phyloP scores from a whole-genome alignment of 805 yeast genomes.

The Wickerhamiella qilinensis region DNA sequence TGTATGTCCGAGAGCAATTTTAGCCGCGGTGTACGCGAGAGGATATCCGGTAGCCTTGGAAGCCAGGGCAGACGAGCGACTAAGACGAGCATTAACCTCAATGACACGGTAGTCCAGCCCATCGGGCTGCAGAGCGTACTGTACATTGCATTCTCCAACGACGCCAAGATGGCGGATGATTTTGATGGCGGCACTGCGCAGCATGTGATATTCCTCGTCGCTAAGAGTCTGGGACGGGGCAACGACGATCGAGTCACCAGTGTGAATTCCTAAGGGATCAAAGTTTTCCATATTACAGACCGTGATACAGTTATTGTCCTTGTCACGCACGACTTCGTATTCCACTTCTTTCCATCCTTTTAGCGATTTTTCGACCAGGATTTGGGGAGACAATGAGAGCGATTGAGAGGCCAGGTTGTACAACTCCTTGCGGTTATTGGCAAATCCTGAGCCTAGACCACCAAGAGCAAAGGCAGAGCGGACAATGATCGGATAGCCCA shows the following conservation, averaged over 20 bases:
- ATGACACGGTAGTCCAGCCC: conserved; percentile 91
- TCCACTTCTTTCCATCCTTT: conserved; percentile 99
- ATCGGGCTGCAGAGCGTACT: conserved; percentile 90
- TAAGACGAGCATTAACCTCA: conserved; percentile 93
- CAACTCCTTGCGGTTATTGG: conserved; percentile 66
- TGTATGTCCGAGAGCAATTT: conserved; percentile 87
- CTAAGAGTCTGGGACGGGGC: conserved; percentile 97
- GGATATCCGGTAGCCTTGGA: conserved; percentile 99
- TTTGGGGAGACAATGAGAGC: conserved; percentile 81
- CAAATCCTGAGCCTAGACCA: conserved; percentile 96
- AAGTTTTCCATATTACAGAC: conserved; percentile 99
- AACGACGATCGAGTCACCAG: conserved; percentile 97
- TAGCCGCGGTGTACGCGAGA: conserved; percentile 95
- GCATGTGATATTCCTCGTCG: conserved; percentile 96
- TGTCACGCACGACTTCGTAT: conserved; percentile 95
- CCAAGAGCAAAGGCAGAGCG: conserved; percentile 96
- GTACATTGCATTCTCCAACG: conserved; percentile 98
- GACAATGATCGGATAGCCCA: conserved; percentile 92
- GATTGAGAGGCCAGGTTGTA: conserved; percentile 81
- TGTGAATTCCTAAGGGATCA: conserved; percentile 95
- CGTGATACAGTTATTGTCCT: conserved; percentile 92
- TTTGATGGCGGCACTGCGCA: conserved; percentile 92
- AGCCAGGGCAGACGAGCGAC: conserved; percentile 94
- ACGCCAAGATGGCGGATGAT: conserved; percentile 96
- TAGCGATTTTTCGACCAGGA: conserved; percentile 86